Base-by-base conservation (phyloP, 805 yeast species). In the Lipomyces sp. region DNA sequence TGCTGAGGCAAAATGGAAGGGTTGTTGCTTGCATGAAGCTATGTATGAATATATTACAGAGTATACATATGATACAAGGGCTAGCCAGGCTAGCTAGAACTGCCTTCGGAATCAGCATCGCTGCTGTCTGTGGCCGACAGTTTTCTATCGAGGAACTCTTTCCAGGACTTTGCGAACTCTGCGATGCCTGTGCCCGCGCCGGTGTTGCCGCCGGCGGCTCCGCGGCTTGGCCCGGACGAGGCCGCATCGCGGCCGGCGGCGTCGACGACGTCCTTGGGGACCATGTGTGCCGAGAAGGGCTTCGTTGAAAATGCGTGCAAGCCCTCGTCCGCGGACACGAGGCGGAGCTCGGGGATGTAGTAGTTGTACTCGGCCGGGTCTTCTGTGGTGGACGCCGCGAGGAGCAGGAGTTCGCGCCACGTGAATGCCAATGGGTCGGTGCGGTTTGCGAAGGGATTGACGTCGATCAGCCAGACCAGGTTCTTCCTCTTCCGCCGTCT, bases 241-340 rank as follows among this genome's bases (percentile, higher is more conserved):
- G n/a, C n/a, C n/a, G n/a, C n/a, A n/a, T n/a, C n/a, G 59, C 84
- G 82, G 60, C 80, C 62, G 31, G 86, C 75, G 1, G 96, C 96
- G 64, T 88, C 93, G 3, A 93, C 84, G 19, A 93, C 80, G 62
- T 93, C 99, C 45, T 78, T 74, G 0, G 99, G 99, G 2, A 93
- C 96, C 62, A 86, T 90, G 65, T 83, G 87, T 61, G 91, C 95
- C 1, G 95, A 80, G 63, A 87, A 91, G 43, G 87, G 95, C 57
- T 84, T 86, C 0, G 81, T 69, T 0, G 87, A 83, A 71, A 89
- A 89, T 28, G 91, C 72, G 0, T 88, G 86, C 5, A 85, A 70
- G 32, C 67, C 49, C 55, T 88, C 86, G 19, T 79, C 79, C 58
- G 80, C 78, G 1, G 80, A 76, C 3, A 91, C 82, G 13, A 91